Evolutionary conservation across 345 rosid genomes (phyloP).

Genomic region (Melaleuca quinquenervia): DNA sequence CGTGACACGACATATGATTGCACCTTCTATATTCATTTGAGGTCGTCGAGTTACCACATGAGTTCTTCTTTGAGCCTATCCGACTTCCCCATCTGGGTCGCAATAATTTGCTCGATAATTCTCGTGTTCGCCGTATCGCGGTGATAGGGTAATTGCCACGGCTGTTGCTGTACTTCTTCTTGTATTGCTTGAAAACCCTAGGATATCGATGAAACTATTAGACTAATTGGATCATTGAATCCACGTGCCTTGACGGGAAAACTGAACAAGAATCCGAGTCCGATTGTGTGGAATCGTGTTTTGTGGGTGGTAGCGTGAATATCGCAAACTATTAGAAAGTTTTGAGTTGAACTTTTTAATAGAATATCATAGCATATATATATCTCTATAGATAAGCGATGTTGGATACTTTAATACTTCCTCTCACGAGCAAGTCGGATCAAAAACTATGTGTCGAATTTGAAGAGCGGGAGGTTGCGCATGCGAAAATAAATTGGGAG

Average conservation of each 20-base stretch:
- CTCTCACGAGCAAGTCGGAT: neutral
- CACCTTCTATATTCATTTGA: neutral
- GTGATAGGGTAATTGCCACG: neutral
- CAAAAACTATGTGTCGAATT: too few relatives aligned
- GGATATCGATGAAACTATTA: too few relatives aligned
- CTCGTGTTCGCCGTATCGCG: neutral
- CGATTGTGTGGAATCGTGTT: neutral
- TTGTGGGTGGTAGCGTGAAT: neutral
- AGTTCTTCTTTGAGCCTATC: neutral
- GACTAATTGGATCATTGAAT: neutral
- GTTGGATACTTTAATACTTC: neutral
- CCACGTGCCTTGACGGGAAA: too few relatives aligned
- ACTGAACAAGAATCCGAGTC: neutral
- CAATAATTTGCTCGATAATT: neutral
- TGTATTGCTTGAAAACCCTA: neutral
- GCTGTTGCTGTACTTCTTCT: neutral
- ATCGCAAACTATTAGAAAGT: neutral
- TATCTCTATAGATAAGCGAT: neutral
- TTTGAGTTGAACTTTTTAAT: neutral
- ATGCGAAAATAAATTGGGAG: neutral
- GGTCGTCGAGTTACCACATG: neutral
- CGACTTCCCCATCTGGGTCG: neutral
- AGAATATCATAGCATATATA: neutral
- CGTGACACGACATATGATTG: neutral
- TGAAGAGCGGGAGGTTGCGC: neutral